Evolutionary conservation across 78 protist species (phyloP), one percentile per base, ranked within the genome.

Genomic region (Isochrysis galbana): DNA sequence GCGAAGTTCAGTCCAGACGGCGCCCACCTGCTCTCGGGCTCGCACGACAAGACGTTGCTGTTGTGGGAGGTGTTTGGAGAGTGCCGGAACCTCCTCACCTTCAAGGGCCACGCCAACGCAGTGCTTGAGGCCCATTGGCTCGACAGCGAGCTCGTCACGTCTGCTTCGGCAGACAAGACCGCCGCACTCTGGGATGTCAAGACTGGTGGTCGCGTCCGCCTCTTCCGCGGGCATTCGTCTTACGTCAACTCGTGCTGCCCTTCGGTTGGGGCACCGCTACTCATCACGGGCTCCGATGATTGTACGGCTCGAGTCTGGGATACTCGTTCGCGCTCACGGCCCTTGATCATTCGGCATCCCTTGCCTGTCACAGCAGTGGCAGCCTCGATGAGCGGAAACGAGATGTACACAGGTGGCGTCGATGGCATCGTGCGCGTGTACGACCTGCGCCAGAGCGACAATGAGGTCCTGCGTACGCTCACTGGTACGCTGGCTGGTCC

Each of bases 31-130:
- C 91, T 86, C 17, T 77, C 89, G 21, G 93, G 77, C 17, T 87
- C 91, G 32, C 44, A 23, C 36, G 93, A 91, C 42, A 91, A 47
- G 82, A 4, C 2, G 89, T 11, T 91, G 2, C 86, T 74, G n/a
- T 39, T 91, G 26, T 91, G 93, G 93, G 46, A 91, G 36, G 48
- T 34, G 10, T 91, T 39, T 26, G 93, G 93, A 41, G 72, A 91
- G 44, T 91, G 93, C 55, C 19, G 5, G 14, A 91, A 91, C 89
- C 0, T 3, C 41, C 5, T 34, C 42, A n/a, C 29, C 36, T 47
- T 77, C 48, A 4, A 25, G 21, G 89, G 89, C 47, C 93, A 91
- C 61, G n/a, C 55, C 2, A 54, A 80, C 0, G 78, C 93, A 4
- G 69, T 91, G 14, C 41, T 55, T 7, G 74, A 91, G 54, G 91